Evolutionary conservation across 768 basidiomycete species (phyloP).

Genomic region (Pisolithus orientalis): DNA sequence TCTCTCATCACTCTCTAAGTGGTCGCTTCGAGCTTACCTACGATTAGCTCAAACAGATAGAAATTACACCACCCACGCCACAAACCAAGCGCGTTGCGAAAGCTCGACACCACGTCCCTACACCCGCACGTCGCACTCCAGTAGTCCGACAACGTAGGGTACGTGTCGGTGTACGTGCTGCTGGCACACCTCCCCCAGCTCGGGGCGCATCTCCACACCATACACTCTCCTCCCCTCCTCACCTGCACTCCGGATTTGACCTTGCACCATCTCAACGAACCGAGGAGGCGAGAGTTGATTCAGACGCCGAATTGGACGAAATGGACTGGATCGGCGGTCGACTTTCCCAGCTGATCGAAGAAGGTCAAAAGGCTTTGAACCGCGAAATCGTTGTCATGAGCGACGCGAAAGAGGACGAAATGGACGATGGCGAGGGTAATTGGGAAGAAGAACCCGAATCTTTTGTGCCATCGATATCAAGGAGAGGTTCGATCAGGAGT

Average conservation of each 20-base stretch:
- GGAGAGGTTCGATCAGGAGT: conserved; percentile 21
- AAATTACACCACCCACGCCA: conserved; percentile 33
- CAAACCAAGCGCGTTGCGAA: conserved; percentile 28
- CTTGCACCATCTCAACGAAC: conserved; percentile 22
- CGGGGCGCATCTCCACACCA: conserved; percentile 20
- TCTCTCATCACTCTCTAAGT: not conserved
- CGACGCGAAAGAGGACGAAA: conserved; percentile 66
- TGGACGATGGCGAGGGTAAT: conserved; percentile 66
- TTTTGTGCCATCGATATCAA: conserved; percentile 18
- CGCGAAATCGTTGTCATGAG: conserved; percentile 76
- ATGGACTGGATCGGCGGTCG: conserved; percentile 83
- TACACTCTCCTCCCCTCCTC: conserved; percentile 17
- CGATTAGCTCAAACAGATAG: conserved; percentile 23
- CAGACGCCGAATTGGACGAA: conserved; percentile 39
- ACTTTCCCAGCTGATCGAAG: conserved; percentile 63
- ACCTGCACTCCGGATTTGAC: conserved; percentile 38
- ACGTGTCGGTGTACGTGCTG: conserved; percentile 18
- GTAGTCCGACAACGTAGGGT: conserved; percentile 30
- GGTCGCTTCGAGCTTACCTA: not conserved
- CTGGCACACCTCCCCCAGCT: conserved; percentile 12
- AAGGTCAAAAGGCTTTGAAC: conserved; percentile 72
- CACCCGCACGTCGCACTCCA: conserved; percentile 27
- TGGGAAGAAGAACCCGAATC: conserved; percentile 64
- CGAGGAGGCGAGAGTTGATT: conserved; percentile 27
- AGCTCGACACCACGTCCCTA: conserved; percentile 20